Evolutionary conservation across 2,329 filamentous ascomycete genomes (phyloP), one percentile per base, ranked within the genome.

Genomic region (Stachybotrys chlorohalonatus): DNA sequence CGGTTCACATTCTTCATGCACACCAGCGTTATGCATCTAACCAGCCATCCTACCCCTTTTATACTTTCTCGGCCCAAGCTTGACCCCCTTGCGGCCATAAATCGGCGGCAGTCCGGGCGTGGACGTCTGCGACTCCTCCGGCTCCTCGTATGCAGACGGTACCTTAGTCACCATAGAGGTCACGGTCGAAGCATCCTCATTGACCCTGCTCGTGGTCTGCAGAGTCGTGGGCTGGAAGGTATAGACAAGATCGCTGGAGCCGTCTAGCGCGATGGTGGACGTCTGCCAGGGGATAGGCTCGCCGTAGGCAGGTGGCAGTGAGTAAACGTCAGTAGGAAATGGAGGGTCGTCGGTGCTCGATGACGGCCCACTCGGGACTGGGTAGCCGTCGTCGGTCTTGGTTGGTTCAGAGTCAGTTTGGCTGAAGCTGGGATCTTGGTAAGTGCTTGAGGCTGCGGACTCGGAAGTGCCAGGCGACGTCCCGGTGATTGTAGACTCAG

Each of bases 191-290:
- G 31, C 45, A 32, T 3, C 50, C 15, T 7, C 46, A n/a, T 47
- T 47, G 46, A 3, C 46, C 9, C 50, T 42, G 36, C 50, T 52
- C 7, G 54, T 55, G 7, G 54, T 55, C 51, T 53, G 51, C 45
- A 55, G 47, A 16, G 54, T 55, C 5, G 54, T 55, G 46, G 54
- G 54, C 7, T 36, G n/a, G n/a, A 31, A 46, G 9, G 17, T 49
- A 11, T 8, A 15, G 50, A 39, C 9, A 45, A 17, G 6, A 4
- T 17, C n/a, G 50, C 11, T 24, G 50, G 48, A 15, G 55, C 15
- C 15, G 46, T 16, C 46, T 11, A 42, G 11, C n/a, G 50, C 3
- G 17, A 45, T 42, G n/a, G 31, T 42, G 17, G 15, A 45, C 11
- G 36, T 16, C 32, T 7, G 13, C 36, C 56, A 15, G 32, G 31